Base-by-base conservation (phyloP, 108 stramenopile species). In the Mayamaea pseudoterrestris region DNA sequence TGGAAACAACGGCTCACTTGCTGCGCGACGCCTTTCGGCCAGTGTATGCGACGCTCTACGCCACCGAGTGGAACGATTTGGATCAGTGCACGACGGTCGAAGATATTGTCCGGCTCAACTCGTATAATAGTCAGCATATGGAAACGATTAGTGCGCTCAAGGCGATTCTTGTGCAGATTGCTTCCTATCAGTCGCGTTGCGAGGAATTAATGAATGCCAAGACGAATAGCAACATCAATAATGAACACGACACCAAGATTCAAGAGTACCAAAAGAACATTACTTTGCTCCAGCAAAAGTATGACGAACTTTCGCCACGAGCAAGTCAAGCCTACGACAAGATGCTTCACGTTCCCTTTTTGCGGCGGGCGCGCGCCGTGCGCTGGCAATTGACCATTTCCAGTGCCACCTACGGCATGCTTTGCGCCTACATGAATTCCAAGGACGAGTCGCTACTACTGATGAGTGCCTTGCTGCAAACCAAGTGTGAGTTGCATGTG, bases 341-440 rank as follows among this genome's bases (percentile, higher is more conserved):
- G 35, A 73, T 84, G 65, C 49, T 65, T 34, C 66, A 74, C 28
- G 43, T 81, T 30, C 82, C 77, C 27, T 91, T 91, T 65, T 52
- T 91, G 43, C 62, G 78, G 22, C 59, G 82, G 12, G 90, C 75
- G n/a, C 64, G 84, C n/a, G 77, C 78, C 12, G 55, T 86, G 2
- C 80, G 83, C 35, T 87, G 84, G 82, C 77, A 81, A 47, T 47
- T 91, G 3, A 77, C 73, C n/a, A 57, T 91, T 12, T 71, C 68
- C 31, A 65, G 73, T 5, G 29, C 71, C 4, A 59, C 84, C 5
- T 87, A 81, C 50, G 61, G 53, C 20, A 55, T 80, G 25, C 50
- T 91, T 20, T 65, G 68, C 6, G 34, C 63, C 0, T 91, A 78
- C 45, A 56, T 85, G 30, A 47, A 48, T 14, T 48, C 54, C 0